Base-by-base conservation (phyloP, 192 early-diverging fungal species). In the Coemansia aciculifera region DNA sequence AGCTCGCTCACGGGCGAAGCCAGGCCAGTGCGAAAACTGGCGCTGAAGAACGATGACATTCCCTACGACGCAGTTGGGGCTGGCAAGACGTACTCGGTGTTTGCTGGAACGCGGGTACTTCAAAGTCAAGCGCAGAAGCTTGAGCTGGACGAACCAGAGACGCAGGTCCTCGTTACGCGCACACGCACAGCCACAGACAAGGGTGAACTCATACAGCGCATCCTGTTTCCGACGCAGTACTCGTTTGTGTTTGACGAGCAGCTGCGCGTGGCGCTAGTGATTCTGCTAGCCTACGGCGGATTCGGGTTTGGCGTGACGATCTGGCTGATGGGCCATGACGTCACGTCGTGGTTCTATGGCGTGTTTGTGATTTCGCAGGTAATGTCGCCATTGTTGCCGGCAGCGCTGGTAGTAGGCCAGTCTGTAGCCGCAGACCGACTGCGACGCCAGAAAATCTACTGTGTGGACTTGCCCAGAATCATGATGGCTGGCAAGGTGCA, bases 1-100 rank as follows among this genome's bases (percentile, higher is more conserved):
- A 85, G 84, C 43, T 85, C 86, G 21, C 76, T 94, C 46, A 94
- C 91, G 0, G 92, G 89, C 61, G 92, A 94, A 84, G 90, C 92
- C 5, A 84, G 90, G 66, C 92, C 92, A 1, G 87, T 94, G 48
- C 86, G 89, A 62, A 94, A 94, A 72, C 85, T 92, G 56, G 69
- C 91, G 15, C 77, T 90, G 27, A 85, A 85, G 57, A 65, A 81
- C 62, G 89, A 91, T 44, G 75, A 79, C 59, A 57, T 61, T 4
- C 23, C 68, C 0, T 86, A 85, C 57, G 73, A 83, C 27, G n/a
- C 39, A 3, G 34, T 60, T n/a, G 40, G 60, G 4, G 76, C 84
- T 15, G 62, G 78, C 59, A 90, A 90, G 59, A 62, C 67, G 54
- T 86, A 89, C 70, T 85, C 87, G 27, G 71, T 94, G 5, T 89